A percentile compares a stretch with the other conserved stretches of the same genome.
Conservation (phyloP, 176 grass and related monocot species). For the Themeda triandra region DNA sequence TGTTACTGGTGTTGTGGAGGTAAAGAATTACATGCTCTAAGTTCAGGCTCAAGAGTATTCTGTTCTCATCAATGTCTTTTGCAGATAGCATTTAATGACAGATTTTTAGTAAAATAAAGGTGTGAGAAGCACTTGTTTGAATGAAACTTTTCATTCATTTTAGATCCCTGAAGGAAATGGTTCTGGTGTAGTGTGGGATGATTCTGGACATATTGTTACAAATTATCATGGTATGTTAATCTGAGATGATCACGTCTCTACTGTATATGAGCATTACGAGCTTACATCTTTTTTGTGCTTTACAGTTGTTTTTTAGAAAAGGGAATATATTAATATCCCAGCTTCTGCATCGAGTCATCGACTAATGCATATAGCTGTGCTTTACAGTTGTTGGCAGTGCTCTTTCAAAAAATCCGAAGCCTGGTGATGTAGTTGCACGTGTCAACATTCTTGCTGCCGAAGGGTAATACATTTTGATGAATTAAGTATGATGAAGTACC, state of each 20-base stretch:
- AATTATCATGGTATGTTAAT: constrained; percentile 91
- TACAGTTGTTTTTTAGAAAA: constrained; percentile 81
- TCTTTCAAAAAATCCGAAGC: constrained; percentile 78
- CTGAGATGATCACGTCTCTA: neutral
- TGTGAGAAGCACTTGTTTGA: constrained; percentile 19
- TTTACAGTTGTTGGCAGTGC: constrained; percentile 83
- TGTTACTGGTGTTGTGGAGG: constrained; percentile 91
- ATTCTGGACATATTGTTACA: constrained; percentile 86
- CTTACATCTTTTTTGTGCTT: neutral
- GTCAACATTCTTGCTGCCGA: constrained; percentile 91
- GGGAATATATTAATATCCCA: no score
- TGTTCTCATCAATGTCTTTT: neutral
- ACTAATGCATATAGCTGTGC: no score
- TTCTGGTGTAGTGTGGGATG: constrained; percentile 96
- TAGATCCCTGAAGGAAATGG: constrained; percentile 99
- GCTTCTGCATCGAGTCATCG: no score
- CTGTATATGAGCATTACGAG: constrained; percentile 14
- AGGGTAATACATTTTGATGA: constrained; percentile 51
- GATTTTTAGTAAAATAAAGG: neutral
- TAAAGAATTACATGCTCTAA: constrained; percentile 31
- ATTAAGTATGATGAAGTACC: neutral
- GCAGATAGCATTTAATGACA: neutral
- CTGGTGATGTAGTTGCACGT: constrained; percentile 84
- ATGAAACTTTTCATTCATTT: constrained; percentile 30
- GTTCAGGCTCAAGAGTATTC: neutral